phyloP scores from a whole-genome alignment of 2,329 filamentous ascomycete genomes.

The Aureobasidium sp. region DNA sequence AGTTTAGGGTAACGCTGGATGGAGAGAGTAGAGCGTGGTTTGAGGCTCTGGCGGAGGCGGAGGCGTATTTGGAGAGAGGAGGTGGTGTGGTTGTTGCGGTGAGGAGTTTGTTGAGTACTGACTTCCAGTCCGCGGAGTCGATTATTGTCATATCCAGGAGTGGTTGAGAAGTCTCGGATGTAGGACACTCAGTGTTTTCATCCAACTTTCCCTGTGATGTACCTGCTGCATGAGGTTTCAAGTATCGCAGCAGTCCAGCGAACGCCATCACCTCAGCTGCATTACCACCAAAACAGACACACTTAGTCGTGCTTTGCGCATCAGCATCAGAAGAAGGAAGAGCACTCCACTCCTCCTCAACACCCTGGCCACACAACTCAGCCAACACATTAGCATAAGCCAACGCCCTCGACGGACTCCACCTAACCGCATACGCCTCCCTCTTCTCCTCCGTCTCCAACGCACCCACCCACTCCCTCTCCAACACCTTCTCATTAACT shows the following conservation, averaged over 20 bases:
- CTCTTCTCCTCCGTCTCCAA: not conserved
- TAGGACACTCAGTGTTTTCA: too few relatives aligned
- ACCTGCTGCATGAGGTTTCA: not conserved
- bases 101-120: not conserved
- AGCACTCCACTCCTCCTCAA: not conserved
- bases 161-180: not conserved
- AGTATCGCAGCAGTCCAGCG: not conserved
- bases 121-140: conserved; percentile 3
- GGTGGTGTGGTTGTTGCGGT: not conserved
- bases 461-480: not conserved
- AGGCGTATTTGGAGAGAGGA: conserved; percentile 1
- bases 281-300: not conserved
- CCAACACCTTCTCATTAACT: not conserved
- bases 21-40: not conserved
- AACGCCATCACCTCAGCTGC: conserved; percentile 7
- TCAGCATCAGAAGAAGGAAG: not conserved
- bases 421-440: conserved; percentile 5
- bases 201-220: not conserved
- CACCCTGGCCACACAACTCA: not conserved
- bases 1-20: not conserved
- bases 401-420: not conserved
- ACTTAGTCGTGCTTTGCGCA: not conserved
- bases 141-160: not conserved
- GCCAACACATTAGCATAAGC: conserved; percentile 10
- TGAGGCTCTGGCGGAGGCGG: not conserved